Conservation (phyloP, 192 early-diverging fungal genomes). For the Coemansia sp. region DNA sequence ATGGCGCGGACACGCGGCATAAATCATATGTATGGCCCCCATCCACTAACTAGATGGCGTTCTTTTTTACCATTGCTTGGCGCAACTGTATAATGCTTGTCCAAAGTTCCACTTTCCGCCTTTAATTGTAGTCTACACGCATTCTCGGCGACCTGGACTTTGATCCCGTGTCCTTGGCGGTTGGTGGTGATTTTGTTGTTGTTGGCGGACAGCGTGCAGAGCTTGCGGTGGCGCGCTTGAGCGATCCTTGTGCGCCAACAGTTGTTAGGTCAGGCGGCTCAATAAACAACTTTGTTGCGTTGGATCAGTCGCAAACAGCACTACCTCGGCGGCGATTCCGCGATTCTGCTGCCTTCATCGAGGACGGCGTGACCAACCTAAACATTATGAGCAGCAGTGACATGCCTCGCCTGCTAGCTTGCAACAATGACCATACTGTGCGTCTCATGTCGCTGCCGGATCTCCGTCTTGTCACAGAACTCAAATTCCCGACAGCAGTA, state of each 20-base stretch:
- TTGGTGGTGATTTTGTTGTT: conserved; percentile 80
- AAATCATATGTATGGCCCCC: conserved; percentile 3
- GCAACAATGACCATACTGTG: conserved; percentile 94
- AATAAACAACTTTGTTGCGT: conserved; percentile 51
- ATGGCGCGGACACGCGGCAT: not conserved
- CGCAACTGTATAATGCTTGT: not conserved
- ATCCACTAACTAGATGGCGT: conserved; percentile 12
- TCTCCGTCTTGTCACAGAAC: conserved; percentile 69
- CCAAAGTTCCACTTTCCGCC: not conserved
- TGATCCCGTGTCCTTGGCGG: conserved; percentile 73
- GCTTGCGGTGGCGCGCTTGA: conserved; percentile 66
- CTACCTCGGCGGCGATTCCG: conserved; percentile 37
- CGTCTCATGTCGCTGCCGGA: conserved; percentile 84
- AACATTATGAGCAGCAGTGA: conserved; percentile 40
- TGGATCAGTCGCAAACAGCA: conserved; percentile 31
- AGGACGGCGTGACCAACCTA: conserved; percentile 86
- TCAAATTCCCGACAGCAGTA: conserved; percentile 85
- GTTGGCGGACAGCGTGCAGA: conserved; percentile 90
- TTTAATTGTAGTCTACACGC: conserved; percentile 49
- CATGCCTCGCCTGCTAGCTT: conserved; percentile 75
- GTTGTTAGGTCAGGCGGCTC: conserved; percentile 39
- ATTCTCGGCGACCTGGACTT: conserved; percentile 74
- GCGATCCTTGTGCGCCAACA: conserved; percentile 28
- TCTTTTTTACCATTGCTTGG: not conserved
- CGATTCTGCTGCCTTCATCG: conserved; percentile 56